Evolutionary conservation across 768 basidiomycete genomes (phyloP), one percentile per base, ranked within the genome.

Genomic region (Lactarius quietus): DNA sequence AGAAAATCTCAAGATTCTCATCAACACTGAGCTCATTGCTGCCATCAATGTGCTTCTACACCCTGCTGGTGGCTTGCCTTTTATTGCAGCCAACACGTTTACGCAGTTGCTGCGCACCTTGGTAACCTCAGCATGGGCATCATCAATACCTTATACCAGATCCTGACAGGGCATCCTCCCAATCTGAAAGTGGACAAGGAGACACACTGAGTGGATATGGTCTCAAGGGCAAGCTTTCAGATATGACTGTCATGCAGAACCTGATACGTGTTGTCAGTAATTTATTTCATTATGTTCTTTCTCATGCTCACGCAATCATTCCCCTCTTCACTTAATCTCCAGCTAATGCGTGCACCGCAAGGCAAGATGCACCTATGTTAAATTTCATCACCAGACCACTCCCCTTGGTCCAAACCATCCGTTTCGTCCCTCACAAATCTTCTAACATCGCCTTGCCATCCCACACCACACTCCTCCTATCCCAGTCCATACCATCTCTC

Each of bases 231-330:
- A 92, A 93, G 33, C 77, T 95, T 5, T 94, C 93, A 20, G 95
- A 98, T 73, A 95, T 98, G 93, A 90, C 93, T 7, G 93, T 99
- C 33, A 93, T 98, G 88, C 93, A 98, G 77, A 98, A 96, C 74
- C 79, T 99, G n/a, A 89, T 74, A 91, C 90, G 4, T 93, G 90
- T 70, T 79, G 90, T 91, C 69, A 63, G 86, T 82, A 31, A 15
- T 43, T 43, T 10, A 31, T 45, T 20, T 35, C 28, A 15, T 63
- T 65, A 45, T 51, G 26, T 33, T 31, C 29, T 20, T 59, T 52
- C 56, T 59, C 57, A 51, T 59, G 51, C 29, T 58, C 52, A 54
- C 53, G 58, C 38, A 23, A 51, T 59, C 62, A 54, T 59, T 38
- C n/a, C 39, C 28, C 41, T 18, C 29, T n/a, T n/a, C n/a, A n/a